Conservation (phyloP, 2,329 filamentous ascomycete species). For the Aspergillus candidus region DNA sequence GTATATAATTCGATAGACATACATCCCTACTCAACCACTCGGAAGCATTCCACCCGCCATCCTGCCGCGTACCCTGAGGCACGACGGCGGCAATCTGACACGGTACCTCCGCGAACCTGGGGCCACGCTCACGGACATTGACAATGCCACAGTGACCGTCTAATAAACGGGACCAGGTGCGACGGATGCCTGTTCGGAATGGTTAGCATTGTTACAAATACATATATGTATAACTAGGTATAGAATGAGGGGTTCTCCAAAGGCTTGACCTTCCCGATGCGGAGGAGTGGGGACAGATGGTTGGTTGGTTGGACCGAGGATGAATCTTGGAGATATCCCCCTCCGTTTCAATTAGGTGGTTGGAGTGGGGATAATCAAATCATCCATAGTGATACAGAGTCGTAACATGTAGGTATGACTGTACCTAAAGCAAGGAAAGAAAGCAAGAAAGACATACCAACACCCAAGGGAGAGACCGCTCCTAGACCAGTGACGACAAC, state of each 20-base stretch:
- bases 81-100: constrained; percentile 82
- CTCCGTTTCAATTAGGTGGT: no score
- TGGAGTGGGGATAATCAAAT: no score
- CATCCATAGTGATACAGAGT: background rate
- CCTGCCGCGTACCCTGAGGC: constrained; percentile 49
- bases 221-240: no score
- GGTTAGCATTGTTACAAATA: no score
- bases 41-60: constrained; percentile 39
- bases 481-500: constrained; percentile 81
- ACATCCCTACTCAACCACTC: constrained; percentile 43
- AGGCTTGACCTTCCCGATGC: constrained; percentile 27
- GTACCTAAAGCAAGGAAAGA: constrained; percentile 3
- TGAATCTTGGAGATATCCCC: background rate
- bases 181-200: constrained; percentile 52
- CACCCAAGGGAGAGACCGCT: constrained; percentile 74
- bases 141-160: constrained; percentile 74
- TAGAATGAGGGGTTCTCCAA: no score
- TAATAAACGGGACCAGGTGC: constrained; percentile 75
- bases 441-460: constrained; percentile 47
- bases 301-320: background rate
- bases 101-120: constrained; percentile 65
- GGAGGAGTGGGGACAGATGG: constrained; percentile 13
- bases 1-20: constrained; percentile 8
- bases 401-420: background rate
- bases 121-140: constrained; percentile 59